Base-by-base conservation (phyloP, 2,329 filamentous ascomycete species). In the Rutstroemia sp. region DNA sequence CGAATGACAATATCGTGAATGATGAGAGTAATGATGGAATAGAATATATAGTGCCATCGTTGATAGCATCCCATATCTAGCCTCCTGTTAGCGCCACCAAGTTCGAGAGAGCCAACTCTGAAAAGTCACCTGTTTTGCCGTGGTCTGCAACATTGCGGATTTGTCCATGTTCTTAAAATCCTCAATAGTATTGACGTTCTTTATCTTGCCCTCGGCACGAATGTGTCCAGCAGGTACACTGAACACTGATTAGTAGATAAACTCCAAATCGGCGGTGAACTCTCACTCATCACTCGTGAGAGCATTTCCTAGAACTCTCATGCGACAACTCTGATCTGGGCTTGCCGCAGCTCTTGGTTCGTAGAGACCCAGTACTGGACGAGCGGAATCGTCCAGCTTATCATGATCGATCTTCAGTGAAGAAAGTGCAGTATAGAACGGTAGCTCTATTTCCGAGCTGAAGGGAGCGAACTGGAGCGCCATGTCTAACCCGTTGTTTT, bases 61-160 rank as follows among this genome's bases (percentile, higher is more conserved):
- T 87, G 68, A 99, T 96, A 25, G 94, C 92, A 71, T 97, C 91
- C 92, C 92, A 97, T 60, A 99, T 91, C 87, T 95, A 39, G 21
- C 27, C 19, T 47, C 48, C 53, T n/a, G 49, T 56, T n/a, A 45
- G 14, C 30, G 10, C 23, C 4, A 42, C 61, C 42, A 65, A 69
- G n/a, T 34, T 18, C 23, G 19, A 27, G 38, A 23, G n/a, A 37
- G 21, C 14, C 27, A 34, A 14, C 44, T 50, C 27, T 25, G 30
- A 5, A 30, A 21, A 68, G 77, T 66, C 75, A 91, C 89, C 73
- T 88, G 92, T 68, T 83, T 82, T 10, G 87, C 92, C 39, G 90
- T 86, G 60, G 86, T 85, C 60, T 89, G 83, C 49, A 97, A 79
- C 71, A 95, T 84, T 37, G 85, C 83, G 10, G 79, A 71, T 71